phyloP scores from a whole-genome alignment of 2,329 filamentous ascomycete genomes.

The Penicillium occitanis region DNA sequence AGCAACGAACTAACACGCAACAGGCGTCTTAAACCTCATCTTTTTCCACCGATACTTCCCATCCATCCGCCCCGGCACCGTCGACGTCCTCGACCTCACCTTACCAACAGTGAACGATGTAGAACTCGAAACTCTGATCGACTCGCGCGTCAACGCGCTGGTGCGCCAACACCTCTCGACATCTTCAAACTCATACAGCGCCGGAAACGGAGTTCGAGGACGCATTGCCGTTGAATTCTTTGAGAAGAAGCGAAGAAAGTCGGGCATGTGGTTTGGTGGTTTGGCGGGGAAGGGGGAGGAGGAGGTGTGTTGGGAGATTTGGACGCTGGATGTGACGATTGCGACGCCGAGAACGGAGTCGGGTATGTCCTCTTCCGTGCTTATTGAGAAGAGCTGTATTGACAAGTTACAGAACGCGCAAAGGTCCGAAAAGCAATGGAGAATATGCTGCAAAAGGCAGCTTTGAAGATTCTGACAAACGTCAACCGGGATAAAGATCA shows the following conservation, averaged over 20 bases:
- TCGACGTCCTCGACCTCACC: constrained; percentile 87
- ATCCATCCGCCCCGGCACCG: constrained; percentile 74
- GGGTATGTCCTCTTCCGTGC: constrained; percentile 56
- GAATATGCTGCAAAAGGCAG: constrained; percentile 79
- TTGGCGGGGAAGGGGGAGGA: constrained; percentile 68
- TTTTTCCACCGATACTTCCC: constrained; percentile 99
- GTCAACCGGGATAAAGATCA: constrained; percentile 91
- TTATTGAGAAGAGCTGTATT: not conserved
- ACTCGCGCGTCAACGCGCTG: constrained; percentile 76
- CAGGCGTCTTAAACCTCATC: constrained; percentile 91
- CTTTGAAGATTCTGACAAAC: constrained; percentile 83
- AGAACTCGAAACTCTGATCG: constrained; percentile 90
- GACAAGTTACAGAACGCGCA: constrained; percentile 63
- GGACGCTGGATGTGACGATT: constrained; percentile 91
- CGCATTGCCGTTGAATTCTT: constrained; percentile 89
- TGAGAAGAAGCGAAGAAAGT: constrained; percentile 82
- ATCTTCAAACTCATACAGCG: constrained; percentile 53
- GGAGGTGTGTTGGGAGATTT: constrained; percentile 95
- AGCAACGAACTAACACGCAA: constrained; percentile 3
- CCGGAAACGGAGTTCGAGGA: constrained; percentile 63
- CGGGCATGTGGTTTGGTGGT: constrained; percentile 65
- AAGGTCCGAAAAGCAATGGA: constrained; percentile 92
- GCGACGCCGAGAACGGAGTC: constrained; percentile 85
- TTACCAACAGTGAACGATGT: constrained; percentile 86
- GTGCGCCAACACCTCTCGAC: constrained; percentile 71